Evolutionary conservation across 1,284 basidiomycete species (phyloP).

Genomic region (Serendipita sp.): DNA sequence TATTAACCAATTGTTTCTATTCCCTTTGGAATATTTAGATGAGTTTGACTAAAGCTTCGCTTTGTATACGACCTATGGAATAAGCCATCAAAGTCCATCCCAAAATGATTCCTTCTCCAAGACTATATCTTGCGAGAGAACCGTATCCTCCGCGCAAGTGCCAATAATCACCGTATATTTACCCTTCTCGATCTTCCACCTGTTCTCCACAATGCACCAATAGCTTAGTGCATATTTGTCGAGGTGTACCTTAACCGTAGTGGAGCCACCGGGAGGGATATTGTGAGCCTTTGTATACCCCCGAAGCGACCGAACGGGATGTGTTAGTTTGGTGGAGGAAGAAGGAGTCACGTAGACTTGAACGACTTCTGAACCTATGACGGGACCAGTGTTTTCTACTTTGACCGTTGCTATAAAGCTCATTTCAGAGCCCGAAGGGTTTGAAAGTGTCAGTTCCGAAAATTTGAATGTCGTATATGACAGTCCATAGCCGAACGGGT

Average conservation of each 20-base stretch:
- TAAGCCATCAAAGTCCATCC: background rate
- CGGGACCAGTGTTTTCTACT: constrained; percentile 42
- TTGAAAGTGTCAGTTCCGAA: constrained; percentile 16
- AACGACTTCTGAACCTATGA: constrained; percentile 47
- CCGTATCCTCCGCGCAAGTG: background rate
- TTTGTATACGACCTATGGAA: too few relatives aligned
- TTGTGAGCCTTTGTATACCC: constrained; percentile 43
- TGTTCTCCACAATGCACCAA: constrained; percentile 29
- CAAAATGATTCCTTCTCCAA: background rate
- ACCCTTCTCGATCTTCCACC: constrained; percentile 18
- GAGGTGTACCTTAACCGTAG: constrained; percentile 30
- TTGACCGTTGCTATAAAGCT: constrained; percentile 28
- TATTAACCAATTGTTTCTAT: too few relatives aligned
- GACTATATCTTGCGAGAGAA: background rate
- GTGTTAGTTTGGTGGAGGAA: constrained; percentile 31
- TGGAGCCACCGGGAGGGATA: constrained; percentile 30
- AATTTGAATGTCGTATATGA: constrained; percentile 30
- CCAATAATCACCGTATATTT: constrained; percentile 9
- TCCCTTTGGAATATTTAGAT: too few relatives aligned
- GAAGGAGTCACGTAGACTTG: constrained; percentile 52
- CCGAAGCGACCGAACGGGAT: constrained; percentile 41
- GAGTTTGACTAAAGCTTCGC: too few relatives aligned
- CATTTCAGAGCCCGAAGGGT: constrained; percentile 15
- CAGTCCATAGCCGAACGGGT: constrained; percentile 31
- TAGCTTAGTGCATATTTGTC: constrained; percentile 47